Evolutionary conservation across 2,329 filamentous ascomycete species (phyloP), one percentile per base, ranked within the genome.

Genomic region (Ophiocordyceps camponoti-saundersi): DNA sequence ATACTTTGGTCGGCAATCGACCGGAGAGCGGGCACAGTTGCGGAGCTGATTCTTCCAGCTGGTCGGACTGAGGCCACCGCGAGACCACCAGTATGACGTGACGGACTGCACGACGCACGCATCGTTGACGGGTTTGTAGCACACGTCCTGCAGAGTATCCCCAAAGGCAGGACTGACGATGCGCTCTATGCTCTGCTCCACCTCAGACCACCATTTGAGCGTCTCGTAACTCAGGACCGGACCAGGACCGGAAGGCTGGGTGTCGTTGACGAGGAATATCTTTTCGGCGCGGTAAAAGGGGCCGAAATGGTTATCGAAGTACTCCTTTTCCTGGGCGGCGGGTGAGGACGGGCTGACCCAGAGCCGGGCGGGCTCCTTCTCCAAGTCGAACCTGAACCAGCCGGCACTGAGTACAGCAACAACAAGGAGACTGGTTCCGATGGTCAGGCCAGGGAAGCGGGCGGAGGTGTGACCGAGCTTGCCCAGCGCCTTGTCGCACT

Each of bases 281-380:
- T 98, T 92, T 61, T 98, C 85, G 0, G 89, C 84, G 40, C 92
- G 84, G 65, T 92, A 98, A 59, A 98, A 98, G 0, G 90, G 88
- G 0, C 92, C 93, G 60, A 98, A 98, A 55, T 87, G 88, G 34
- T 76, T 62, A 59, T 98, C 93, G 53, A 96, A 98, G 60, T 93
- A 98, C 1, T 75, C 75, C 66, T 98, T 98, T 61, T 98, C 90
- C 59, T 87, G 76, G 0, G 92, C 92, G 20, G 93, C 90, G 44
- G 80, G 77, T 4, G 92, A 96, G 10, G 84, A 83, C 8, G 92
- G 92, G 56, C 90, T 89, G n/a, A 98, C 92, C 92, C 92, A 98
- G 10, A 98, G 69, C 44, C 85, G 80, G 12, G 93, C 92, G 6
- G 92, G 92, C 51, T 96, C 84, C 21, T 73, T 85, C 62, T 96